Conservation (phyloP, 1,284 basidiomycete genomes). For the Naganishia albida region DNA sequence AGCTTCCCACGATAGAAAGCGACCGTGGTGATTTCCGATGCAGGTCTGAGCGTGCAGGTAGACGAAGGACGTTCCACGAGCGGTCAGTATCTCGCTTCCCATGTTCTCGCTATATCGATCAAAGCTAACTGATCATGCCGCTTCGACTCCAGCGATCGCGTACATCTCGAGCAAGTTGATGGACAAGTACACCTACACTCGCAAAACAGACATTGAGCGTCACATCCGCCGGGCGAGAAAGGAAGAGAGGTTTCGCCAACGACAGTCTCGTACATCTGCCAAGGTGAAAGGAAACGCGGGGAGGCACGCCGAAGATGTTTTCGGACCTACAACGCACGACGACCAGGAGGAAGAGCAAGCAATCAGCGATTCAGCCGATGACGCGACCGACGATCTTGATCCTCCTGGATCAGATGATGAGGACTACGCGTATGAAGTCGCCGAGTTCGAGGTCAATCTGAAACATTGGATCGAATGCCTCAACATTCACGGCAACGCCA, state of each 20-base stretch:
- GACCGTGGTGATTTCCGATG: conserved; percentile 68
- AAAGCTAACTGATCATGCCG: background rate
- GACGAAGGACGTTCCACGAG: conserved; percentile 79
- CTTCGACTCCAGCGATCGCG: conserved; percentile 66
- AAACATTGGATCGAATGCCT: conserved; percentile 81
- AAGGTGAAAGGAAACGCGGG: conserved; percentile 3
- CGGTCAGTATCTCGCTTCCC: conserved; percentile 60
- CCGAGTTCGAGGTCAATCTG: conserved; percentile 77
- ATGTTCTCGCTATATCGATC: background rate
- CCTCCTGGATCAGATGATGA: conserved; percentile 30
- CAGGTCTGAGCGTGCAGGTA: conserved; percentile 78
- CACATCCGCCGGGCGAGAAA: conserved; percentile 21
- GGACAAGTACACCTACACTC: conserved; percentile 68
- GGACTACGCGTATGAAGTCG: conserved; percentile 40
- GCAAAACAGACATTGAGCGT: conserved; percentile 47
- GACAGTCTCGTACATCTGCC: background rate
- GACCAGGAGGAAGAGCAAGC: conserved; percentile 39
- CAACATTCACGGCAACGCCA: conserved; percentile 85
- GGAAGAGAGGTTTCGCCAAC: conserved; percentile 16
- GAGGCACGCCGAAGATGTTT: conserved; percentile 9
- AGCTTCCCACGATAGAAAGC: conserved; percentile 62
- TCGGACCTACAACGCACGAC: conserved; percentile 9
- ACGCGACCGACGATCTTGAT: conserved; percentile 41
- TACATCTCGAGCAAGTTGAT: conserved; percentile 79
- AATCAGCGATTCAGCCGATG: conserved; percentile 35